Conservation (phyloP, 2,329 filamentous ascomycete species). For the Gaeumannomyces tritici region DNA sequence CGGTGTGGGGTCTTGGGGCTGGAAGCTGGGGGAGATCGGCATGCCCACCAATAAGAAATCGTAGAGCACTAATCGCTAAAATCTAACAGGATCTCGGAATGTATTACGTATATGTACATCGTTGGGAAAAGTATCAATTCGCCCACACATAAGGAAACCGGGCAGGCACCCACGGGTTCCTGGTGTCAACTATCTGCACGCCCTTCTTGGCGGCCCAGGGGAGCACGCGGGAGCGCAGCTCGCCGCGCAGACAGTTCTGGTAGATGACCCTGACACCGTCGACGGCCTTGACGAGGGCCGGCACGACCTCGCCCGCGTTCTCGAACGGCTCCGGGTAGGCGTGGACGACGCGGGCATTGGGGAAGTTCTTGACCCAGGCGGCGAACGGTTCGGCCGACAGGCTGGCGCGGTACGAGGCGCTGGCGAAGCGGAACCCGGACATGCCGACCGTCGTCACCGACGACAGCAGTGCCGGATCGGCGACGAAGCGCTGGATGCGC, state of each 20-base stretch:
- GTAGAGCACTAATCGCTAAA: too few species aligned
- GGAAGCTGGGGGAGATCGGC: background rate
- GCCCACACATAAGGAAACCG: constrained; percentile 1
- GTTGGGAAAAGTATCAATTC: too few species aligned
- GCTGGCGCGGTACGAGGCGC: background rate
- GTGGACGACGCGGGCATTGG: constrained; percentile 4
- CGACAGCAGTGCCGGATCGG: constrained; percentile 1
- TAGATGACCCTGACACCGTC: constrained; percentile 5
- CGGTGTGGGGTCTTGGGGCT: background rate
- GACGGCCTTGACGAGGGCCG: constrained; percentile 5
- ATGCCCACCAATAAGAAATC: too few species aligned
- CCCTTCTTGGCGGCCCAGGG: background rate
- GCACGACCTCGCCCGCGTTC: constrained; percentile 1
- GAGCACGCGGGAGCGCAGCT: constrained; percentile 2
- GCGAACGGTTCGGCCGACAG: constrained; percentile 4
- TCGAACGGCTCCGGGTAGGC: constrained; percentile 5
- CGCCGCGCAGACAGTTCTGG: constrained; percentile 5
- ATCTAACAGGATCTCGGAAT: too few species aligned
- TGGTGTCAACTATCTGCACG: constrained; percentile 1
- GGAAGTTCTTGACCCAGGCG: constrained; percentile 9
- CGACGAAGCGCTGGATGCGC: background rate
- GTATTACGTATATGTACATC: too few species aligned
- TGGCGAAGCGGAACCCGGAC: constrained; percentile 6
- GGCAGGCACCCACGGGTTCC: background rate
- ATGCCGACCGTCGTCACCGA: constrained; percentile 8